Base-by-base conservation (phyloP, 305 asterid species). In the Fraxinus baroniana region DNA sequence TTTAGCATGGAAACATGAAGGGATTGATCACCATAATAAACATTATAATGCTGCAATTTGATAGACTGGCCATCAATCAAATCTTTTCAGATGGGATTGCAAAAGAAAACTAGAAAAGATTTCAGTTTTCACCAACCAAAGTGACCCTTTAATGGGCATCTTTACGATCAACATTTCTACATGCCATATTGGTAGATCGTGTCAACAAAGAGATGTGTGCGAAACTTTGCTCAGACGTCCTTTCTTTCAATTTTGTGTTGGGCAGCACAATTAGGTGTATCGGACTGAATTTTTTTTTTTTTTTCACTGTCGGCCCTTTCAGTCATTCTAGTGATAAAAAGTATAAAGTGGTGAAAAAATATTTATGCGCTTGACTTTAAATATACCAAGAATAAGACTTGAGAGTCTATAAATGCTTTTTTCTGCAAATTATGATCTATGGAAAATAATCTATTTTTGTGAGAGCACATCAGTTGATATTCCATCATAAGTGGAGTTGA, bases 111-210 rank as follows among this genome's bases (percentile, higher is more conserved):
- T 33, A 30, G 18, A 7, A 26, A 57, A 9, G 71, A 78, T 78
- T 55, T 76, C 82, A 57, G 55, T 84, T 82, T 79, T 79, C 80
- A 82, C 89, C 89, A 87, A 44, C 78, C 81, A 84, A 83, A 52
- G 90, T 87, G 87, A 81, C 84, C 81, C 86, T 82, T 82, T 39
- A 49, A 86, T 86, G 88, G 85, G 85, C 77, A 68, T 76, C 85
- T 83, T 79, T 81, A 77, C 18, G 41, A 85, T 26, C 44, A 4
- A 75, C 79, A 71, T 33, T 71, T 76, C 32, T 37, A 52, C 81
- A 32, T 24, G 37, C 35, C 22, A 7, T 79, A 79, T 74, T 75
- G 71, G 64, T 68, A 80, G 83, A 12, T 46, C 37, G 13, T 52
- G 17, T 52, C 22, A 4, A 52, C 62, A 15, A 17, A 52, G 62